Percentiles rank a stretch among this genome's conserved stretches.
phyloP scores from a whole-genome alignment of 164 flowering plant species.

The Berberis vulgaris region DNA sequence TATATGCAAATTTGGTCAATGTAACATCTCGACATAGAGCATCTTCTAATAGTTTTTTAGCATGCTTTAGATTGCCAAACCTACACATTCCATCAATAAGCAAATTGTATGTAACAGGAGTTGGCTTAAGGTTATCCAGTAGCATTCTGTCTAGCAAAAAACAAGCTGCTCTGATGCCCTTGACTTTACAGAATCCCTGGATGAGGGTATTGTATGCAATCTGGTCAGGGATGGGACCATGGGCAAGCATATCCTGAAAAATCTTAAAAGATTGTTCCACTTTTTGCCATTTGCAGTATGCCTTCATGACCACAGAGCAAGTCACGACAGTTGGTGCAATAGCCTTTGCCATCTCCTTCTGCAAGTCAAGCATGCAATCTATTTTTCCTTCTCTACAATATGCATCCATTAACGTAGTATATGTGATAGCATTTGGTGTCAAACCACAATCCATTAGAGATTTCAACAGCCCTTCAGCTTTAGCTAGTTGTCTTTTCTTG shows the following conservation, averaged over 20 bases:
- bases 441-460: slow-evolving; percentile 29
- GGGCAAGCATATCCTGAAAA: slow-evolving; percentile 37
- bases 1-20: slow-evolving; percentile 52
- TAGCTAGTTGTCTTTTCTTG: slow-evolving; percentile 29
- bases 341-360: slow-evolving; percentile 39
- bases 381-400: slow-evolving; percentile 38
- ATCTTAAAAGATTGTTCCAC: slow-evolving; percentile 31
- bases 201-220: slow-evolving; percentile 64
- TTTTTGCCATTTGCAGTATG: slow-evolving; percentile 41
- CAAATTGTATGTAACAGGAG: slow-evolving; percentile 54
- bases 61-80: slow-evolving; percentile 36
- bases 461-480: slow-evolving; percentile 36
- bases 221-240: slow-evolving; percentile 48
- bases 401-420: slow-evolving; percentile 67
- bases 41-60: slow-evolving; percentile 32
- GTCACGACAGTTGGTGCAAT: slow-evolving; percentile 50
- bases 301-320: slow-evolving; percentile 56
- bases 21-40: slow-evolving; percentile 24
- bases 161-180: slow-evolving; percentile 31
- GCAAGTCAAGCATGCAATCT: slow-evolving; percentile 25
- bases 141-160: slow-evolving; percentile 41
- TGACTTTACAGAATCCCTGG: slow-evolving; percentile 47
- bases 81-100: slow-evolving; percentile 61
- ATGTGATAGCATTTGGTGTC: slow-evolving; percentile 50
- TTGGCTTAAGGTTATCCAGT: slow-evolving; percentile 38